Base-by-base conservation (phyloP, 2,329 filamentous ascomycete species). In the Harringtonia lauricola region DNA sequence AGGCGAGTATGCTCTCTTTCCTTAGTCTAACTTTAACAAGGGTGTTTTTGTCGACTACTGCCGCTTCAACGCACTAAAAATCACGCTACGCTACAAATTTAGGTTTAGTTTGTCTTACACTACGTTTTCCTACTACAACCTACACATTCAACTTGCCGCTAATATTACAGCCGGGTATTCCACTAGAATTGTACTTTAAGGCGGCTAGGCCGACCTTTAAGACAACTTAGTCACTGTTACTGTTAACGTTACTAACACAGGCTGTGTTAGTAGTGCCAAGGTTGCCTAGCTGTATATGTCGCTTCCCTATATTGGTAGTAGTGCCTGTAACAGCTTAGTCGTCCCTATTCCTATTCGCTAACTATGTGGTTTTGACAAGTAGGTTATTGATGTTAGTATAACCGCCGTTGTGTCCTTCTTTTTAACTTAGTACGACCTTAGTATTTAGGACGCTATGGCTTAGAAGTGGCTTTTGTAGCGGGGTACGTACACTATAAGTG, bases 291-390 rank as follows among this genome's bases (percentile, higher is more conserved):
- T 72, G 1, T 72, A 71, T 42, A 48, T 71, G 7, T 59, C 59
- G 3, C 64, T 70, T 21, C 66, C 67, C 24, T 10, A 26, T 26
- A 26, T 26, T 1, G 54, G 46, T 0, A 48, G 22, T 26, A 47
- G 12, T 19, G 13, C 80, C 80, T 0, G 60, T 10, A 26, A 26
- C 24, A 26, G 24, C 24, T 26, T 10, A 10, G 24, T 26, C 24
- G 24, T 26, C 24, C 24, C 24, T 26, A 26, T 26, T 26, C 24
- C 24, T 10, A 26, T 67, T 1, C 63, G 69, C 35, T 77, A 83
- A 56, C 64, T 84, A n/a, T 66, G 80, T 8, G 79, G 81, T 9
- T 84, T 83, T 46, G 73, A 75, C 43, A 83, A 83, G 63, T 63
- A 69, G 1, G 62, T 61, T 14, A 48, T 83, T 35, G 59, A 64